Evolutionary conservation across 1,284 basidiomycete genomes (phyloP).

Genomic region (Tilletiopsis washingtonensis): DNA sequence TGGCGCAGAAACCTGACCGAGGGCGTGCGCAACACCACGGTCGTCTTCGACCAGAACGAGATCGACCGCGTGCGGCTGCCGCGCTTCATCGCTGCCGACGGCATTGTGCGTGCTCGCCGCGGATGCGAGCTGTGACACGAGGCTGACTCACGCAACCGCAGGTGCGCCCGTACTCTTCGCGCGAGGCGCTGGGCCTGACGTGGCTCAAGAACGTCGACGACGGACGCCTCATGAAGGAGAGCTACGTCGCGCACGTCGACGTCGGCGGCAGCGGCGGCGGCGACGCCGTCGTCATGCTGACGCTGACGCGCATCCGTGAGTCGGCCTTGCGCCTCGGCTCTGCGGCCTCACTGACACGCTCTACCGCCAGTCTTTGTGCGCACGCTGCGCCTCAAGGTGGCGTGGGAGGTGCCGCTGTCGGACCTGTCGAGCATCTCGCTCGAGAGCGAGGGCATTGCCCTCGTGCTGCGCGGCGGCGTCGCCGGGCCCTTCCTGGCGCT

Average conservation of each 20-base stretch:
- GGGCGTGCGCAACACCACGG: constrained; percentile 89
- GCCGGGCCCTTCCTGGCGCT: constrained; percentile 56
- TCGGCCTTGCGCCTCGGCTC: constrained; percentile 6
- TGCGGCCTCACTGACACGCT: constrained; percentile 71
- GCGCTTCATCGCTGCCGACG: constrained; percentile 62
- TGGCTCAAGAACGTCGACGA: constrained; percentile 90
- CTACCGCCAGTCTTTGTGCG: constrained; percentile 81
- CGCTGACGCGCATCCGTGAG: constrained; percentile 28
- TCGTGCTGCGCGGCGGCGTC: constrained; percentile 58
- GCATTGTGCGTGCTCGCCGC: constrained; percentile 56
- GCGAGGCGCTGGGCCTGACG: constrained; percentile 87
- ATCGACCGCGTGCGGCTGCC: constrained; percentile 84
- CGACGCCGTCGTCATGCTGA: constrained; percentile 41
- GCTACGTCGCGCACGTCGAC: constrained; percentile 72
- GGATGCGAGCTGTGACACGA: constrained; percentile 90
- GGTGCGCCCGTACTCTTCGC: constrained; percentile 59
- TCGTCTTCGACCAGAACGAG: constrained; percentile 87
- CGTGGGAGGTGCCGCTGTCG: constrained; percentile 85
- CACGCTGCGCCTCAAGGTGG: constrained; percentile 72
- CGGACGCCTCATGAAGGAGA: constrained; percentile 72
- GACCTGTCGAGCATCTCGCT: constrained; percentile 74
- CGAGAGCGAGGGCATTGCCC: constrained; percentile 48
- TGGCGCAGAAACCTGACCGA: constrained; percentile 69
- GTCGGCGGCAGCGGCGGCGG: constrained; percentile 47
- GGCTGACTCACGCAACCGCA: constrained; percentile 78